These are phyloP conservation scores for Colletotrichum incanum DNA, from an alignment of 2,329 filamentous ascomycete species.

Conservation along the genomic window DNA sequence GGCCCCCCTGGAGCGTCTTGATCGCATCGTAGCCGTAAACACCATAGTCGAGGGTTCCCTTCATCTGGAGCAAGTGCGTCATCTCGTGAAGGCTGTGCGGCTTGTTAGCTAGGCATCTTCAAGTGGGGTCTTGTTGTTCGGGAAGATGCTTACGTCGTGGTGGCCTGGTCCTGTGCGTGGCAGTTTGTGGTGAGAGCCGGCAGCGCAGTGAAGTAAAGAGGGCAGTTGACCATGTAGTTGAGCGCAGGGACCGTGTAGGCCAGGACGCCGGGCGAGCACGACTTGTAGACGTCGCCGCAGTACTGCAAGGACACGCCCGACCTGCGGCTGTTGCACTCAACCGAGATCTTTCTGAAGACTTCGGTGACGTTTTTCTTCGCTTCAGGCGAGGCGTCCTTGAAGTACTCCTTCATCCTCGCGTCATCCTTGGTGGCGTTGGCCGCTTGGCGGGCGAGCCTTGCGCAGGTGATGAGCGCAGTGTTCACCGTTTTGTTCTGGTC, in stretches of 20 bases:
- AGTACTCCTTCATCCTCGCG: slow-evolving; percentile 68
- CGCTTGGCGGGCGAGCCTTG: slow-evolving; percentile 64
- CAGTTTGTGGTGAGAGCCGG: slow-evolving; percentile 65
- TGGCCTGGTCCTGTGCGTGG: slow-evolving; percentile 69
- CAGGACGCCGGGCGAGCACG: slow-evolving; percentile 66
- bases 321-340: slow-evolving; percentile 68
- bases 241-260: slow-evolving; percentile 73
- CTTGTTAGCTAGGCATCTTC: slow-evolving; percentile 59
- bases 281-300: slow-evolving; percentile 71
- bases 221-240: slow-evolving; percentile 74
- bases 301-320: slow-evolving; percentile 67
- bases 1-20: slow-evolving; percentile 12
- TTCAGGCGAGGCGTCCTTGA: slow-evolving; percentile 66
- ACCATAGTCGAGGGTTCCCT: slow-evolving; percentile 62
- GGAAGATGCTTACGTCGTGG: slow-evolving; percentile 60
- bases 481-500: slow-evolving; percentile 57
- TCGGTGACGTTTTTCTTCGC: slow-evolving; percentile 63
- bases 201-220: slow-evolving; percentile 70
- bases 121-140: not conserved
- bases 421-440: slow-evolving; percentile 56
- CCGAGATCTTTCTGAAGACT: slow-evolving; percentile 65
- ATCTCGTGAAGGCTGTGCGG: slow-evolving; percentile 78
- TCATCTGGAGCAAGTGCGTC: slow-evolving; percentile 71
- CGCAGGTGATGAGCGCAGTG: slow-evolving; percentile 67
- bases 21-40: slow-evolving; percentile 44